Evolutionary conservation across 139 green algal species (phyloP).

Genomic region (Tetratostichococcus sp.): DNA sequence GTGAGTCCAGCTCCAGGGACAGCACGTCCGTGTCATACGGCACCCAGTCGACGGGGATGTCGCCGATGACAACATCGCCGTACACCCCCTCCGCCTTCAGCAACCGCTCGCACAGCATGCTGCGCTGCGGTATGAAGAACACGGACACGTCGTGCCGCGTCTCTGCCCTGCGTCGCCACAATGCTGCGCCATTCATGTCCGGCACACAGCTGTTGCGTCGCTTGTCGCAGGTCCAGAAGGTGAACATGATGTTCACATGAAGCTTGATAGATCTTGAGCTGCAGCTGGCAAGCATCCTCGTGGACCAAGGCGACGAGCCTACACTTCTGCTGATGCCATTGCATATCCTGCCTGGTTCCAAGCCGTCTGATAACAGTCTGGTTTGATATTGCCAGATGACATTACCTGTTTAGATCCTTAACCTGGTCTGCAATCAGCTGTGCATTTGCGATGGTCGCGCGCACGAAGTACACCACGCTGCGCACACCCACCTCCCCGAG

Average conservation of each 20-base stretch:
- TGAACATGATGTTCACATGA: too few relatives aligned
- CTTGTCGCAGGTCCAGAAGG: too few relatives aligned
- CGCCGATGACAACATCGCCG: slow-evolving; percentile 58
- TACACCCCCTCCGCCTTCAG: slow-evolving; percentile 76
- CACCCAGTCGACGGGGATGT: slow-evolving; percentile 75
- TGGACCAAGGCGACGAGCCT: too few relatives aligned
- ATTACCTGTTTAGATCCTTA: slow-evolving; percentile 6
- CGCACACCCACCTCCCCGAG: slow-evolving; percentile 37
- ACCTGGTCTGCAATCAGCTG: slow-evolving; percentile 57
- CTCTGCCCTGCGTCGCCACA: background rate
- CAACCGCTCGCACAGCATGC: slow-evolving; percentile 64
- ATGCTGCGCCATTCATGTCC: too few relatives aligned
- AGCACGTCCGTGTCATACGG: slow-evolving; percentile 87
- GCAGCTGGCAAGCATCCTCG: too few relatives aligned
- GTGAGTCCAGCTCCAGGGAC: slow-evolving; percentile 68
- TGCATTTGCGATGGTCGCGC: slow-evolving; percentile 51
- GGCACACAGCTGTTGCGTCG: too few relatives aligned
- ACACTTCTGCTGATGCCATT: too few relatives aligned
- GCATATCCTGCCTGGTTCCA: too few relatives aligned
- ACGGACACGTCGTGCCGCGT: slow-evolving; percentile 21
- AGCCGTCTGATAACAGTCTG: too few relatives aligned
- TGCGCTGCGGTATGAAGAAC: slow-evolving; percentile 68
- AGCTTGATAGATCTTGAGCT: too few relatives aligned
- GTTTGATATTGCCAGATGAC: background rate
- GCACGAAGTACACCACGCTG: slow-evolving; percentile 52